Base-by-base conservation (phyloP, 345 rosid species). In the Aquilaria yunnanensis region DNA sequence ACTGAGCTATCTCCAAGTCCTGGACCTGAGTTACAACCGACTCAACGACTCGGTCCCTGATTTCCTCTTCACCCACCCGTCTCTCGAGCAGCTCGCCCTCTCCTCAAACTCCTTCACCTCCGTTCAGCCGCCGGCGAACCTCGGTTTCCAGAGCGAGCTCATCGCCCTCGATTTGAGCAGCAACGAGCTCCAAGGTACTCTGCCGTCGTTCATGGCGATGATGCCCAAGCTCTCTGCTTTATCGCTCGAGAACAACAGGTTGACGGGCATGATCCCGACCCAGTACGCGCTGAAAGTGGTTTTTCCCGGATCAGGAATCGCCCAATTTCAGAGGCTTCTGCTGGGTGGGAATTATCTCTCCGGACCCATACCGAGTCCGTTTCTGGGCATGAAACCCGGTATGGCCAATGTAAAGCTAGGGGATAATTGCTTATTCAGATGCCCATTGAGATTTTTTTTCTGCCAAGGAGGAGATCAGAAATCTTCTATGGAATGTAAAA, bases 281-380 rank as follows among this genome's bases (percentile, higher is more conserved):
- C 81, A 69, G 60, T 81, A 81, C 78, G 81, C 82, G n/a, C 63
- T 75, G 65, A 84, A 72, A 64, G 64, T 67, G 12, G 77, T 66
- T 2, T 41, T 79, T 0, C 78, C 89, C 0, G 88, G 74, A 56
- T 51, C 77, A 55, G 80, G 84, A 12, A 54, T 80, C 32, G 54
- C 88, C 51, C 82, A 74, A 51, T 85, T 92, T 56, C 79, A 65
- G 48, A 81, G 98, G 76, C 78, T 92, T 0, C 66, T 92, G n/a
- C 79, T 92, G 5, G 98, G 96, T 1, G 96, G 96, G 29, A 92
- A 92, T 71, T 92, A 82, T 75, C 59, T 92, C 67, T 83, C 74
- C 61, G 98, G 98, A 29, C 78, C 84, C 3, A 84, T 92, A 1
- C 96, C 98, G 11, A 69, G 75, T 30, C 76, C 78, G n/a, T 73